Evolutionary conservation across 441 rosid species (phyloP), one percentile per base, ranked within the genome.

Genomic region (Euphorbia celastroides): DNA sequence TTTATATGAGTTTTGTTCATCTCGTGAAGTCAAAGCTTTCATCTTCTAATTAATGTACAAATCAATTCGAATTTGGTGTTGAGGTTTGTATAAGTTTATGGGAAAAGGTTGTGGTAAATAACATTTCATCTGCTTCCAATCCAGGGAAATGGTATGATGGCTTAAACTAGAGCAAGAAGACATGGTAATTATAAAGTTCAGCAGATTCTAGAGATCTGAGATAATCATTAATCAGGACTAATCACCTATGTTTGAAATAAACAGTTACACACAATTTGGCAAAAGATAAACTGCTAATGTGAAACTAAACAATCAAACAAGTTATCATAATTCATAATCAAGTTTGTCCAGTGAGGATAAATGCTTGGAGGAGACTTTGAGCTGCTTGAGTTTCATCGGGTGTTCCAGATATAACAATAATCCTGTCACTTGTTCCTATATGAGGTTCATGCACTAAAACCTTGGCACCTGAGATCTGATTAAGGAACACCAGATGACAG

Each of bases 391-490:
- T 86, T 88, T 92, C 85, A 80, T 92, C 97, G 22, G 98, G 97
- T 50, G 96, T 84, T 66, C 99, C 99, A 61, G 98, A 89, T 76
- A 94, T 92, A 70, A 94, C 91, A 56, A 94, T 62, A 76, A 88
- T 84, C 80, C 88, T 81, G 81, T 92, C 97, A 70, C 80, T 81
- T 77, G 91, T 79, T 81, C 93, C 98, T 69, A 75, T 63, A 68
- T 68, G 78, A 78, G 94, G 89, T 76, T 94, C 96, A 62, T 86
- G 97, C 80, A 94, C 85, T 54, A 80, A 77, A 76, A 92, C 94
- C 74, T 88, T 92, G 69, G 99, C 99, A 70, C 99, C 97, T 68
- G 99, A 94, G 68, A 89, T 87, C 99, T 94, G 93, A 80, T 77
- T 69, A 66, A 78, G 61, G 65, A 77, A 74, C 78, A 81, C 69